A percentile compares a stretch with the other conserved stretches of the same genome.
Evolutionary conservation across 345 rosid species (phyloP).

Genomic region (Orychophragmus violaceus): DNA sequence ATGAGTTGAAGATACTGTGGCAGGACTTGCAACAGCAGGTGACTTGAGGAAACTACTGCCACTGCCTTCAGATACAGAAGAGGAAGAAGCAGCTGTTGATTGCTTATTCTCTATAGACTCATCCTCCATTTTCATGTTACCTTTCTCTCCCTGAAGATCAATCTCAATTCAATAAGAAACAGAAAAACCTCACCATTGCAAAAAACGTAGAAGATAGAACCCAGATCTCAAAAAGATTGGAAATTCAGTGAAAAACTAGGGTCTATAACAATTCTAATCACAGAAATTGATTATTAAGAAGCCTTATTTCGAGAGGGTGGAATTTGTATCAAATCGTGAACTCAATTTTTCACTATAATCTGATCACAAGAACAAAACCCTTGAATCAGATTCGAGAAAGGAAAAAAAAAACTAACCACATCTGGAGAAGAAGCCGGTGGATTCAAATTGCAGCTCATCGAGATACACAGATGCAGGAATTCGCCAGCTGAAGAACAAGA

Average conservation of each 20-base stretch:
- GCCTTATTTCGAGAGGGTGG: background rate
- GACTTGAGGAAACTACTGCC: conserved; percentile 59
- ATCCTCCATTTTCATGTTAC: conserved; percentile 51
- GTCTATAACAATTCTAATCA: conserved; percentile 21
- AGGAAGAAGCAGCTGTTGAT: conserved; percentile 59
- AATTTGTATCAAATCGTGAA: conserved; percentile 3
- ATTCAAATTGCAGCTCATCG: conserved; percentile 50
- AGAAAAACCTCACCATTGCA: conserved; percentile 19
- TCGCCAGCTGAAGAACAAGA: conserved; percentile 9
- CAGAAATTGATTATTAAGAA: background rate
- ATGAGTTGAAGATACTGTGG: conserved; percentile 56
- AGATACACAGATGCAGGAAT: conserved; percentile 11
- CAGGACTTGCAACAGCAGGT: conserved; percentile 65
- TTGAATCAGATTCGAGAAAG: background rate
- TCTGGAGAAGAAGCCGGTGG: conserved; percentile 45
- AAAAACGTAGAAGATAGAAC: conserved; percentile 26
- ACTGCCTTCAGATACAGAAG: conserved; percentile 74
- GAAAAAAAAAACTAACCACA: conserved; percentile 27
- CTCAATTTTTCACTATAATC: conserved; percentile 16
- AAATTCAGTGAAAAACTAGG: conserved; percentile 36
- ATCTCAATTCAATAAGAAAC: conserved; percentile 23
- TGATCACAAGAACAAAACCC: conserved; percentile 29
- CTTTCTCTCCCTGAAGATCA: conserved; percentile 47
- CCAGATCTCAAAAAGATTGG: conserved; percentile 47
- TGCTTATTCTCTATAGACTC: conserved; percentile 84